Evolutionary conservation across 169 alveolate species (phyloP), one percentile per base, ranked within the genome.

Genomic region (Babesia ovata): DNA sequence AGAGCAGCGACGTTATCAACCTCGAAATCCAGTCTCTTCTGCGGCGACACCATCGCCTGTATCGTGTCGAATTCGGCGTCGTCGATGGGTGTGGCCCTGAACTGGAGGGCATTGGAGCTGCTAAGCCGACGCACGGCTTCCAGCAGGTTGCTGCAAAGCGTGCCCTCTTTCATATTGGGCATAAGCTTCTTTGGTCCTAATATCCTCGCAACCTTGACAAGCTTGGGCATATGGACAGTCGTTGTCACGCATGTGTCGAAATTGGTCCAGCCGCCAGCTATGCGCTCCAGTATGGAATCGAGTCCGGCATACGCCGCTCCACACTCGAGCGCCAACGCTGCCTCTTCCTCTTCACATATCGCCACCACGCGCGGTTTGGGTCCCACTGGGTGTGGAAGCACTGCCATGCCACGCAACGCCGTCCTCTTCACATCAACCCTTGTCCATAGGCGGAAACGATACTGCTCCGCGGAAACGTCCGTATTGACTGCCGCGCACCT

Each of bases 171-270:
- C 24, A 91, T 86, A 52, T 94, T 94, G 16, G 98, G 98, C 97
- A 96, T 95, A 49, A 96, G 88, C 59, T 94, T 95, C 67, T 89
- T 90, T 0, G 98, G 98, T 0, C 98, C 98, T 17, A 96, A 86
- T 42, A 93, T 88, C 60, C 92, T 93, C 4, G 98, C 98, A 50
- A 93, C 79, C 28, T 93, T 91, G 66, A 93, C 88, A 16, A 96
- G 82, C 60, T 77, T 74, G 48, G 92, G 93, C 92, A 96, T 94
- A 26, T 91, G 86, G 45, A 86, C 91, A 36, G 91, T 87, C 16
- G 94, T 83, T 12, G 97, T 93, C 48, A 96, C 70, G 52, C 95
- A 75, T 21, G 87, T 86, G 83, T 96, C 98, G 59, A 95, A 95
- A 66, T 93, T 92, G 14, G 93, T 79, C 93, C 96, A 93, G 44